Evolutionary conservation across 345 rosid genomes (phyloP), one percentile per base, ranked within the genome.

Genomic region (Lumnitzera racemosa): DNA sequence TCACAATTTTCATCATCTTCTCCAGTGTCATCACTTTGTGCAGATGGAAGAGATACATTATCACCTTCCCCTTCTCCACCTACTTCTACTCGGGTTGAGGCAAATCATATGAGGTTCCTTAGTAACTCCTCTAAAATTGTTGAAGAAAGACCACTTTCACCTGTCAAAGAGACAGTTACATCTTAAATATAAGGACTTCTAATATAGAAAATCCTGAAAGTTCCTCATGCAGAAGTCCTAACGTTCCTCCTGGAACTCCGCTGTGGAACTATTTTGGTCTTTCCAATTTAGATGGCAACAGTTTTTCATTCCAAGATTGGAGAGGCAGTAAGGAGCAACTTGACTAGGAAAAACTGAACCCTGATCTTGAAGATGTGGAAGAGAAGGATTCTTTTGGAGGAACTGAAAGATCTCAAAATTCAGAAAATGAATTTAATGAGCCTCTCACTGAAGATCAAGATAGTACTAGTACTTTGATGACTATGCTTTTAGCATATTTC

Each of bases 251-350:
- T 51, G 87, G 76, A 67, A 72, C 81, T 46, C 83, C 87, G 11
- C 85, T 71, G 12, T 94, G 99, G 99, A 97, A 94, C 78, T 94
- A 72, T 73, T 90, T 94, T 76, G 86, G 78, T 59, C 82, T 77
- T 68, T 71, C 56, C 66, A 90, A 82, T 70, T 90, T 91, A 16
- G 72, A 75, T 29, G 95, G 86, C 65, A 65, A 66, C 58, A 83
- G 78, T 49, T 74, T 82, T 66, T 77, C 97, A 41, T 74, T 77
- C 64, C 81, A 76, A 66, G 82, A 77, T 55, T 85, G 73, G 15
- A 77, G 71, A 61, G 76, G 71, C 60, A 36, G 7, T 36, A 36
- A 36, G 1, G 43, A 36, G 43, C 43, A 36, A 36, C 43, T 4
- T 36, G 43, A 9, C 43, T 0, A 5, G 43, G 43, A 36, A 7